These are phyloP conservation scores for Nigrospora oryzae DNA, from an alignment of 2,329 filamentous ascomycete species.

Conservation along the genomic window DNA sequence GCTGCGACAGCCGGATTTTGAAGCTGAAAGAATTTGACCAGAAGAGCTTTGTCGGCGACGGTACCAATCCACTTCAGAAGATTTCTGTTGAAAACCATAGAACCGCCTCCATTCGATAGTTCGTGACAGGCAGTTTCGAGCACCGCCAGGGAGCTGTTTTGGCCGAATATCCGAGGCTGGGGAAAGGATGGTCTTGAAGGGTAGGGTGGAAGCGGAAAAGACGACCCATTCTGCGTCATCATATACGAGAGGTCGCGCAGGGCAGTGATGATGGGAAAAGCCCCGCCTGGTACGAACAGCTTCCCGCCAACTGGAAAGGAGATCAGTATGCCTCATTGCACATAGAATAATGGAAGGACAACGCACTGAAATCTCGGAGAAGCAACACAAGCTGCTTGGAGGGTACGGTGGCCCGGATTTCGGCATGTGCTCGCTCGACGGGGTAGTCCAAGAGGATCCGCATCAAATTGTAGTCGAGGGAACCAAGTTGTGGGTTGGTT, in stretches of 20 bases:
- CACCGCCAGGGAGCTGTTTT: not conserved
- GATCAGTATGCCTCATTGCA: not conserved
- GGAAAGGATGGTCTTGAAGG: not conserved
- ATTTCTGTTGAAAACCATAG: not conserved
- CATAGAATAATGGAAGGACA: too few species aligned
- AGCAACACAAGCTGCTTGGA: not conserved
- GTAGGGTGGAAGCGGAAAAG: fast-evolving
- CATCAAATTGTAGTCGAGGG: not conserved
- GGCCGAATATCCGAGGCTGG: not conserved
- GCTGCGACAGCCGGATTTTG: not conserved
- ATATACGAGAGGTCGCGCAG: not conserved
- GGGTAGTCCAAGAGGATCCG: not conserved
- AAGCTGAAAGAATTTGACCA: not conserved
- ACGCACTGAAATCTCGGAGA: not conserved
- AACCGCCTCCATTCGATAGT: not conserved
- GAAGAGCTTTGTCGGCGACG: not conserved
- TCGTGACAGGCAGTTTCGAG: not conserved
- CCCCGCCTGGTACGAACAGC: not conserved
- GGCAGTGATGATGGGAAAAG: not conserved
- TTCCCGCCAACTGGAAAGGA: not conserved
- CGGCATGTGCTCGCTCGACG: not conserved
- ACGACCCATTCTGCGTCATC: not conserved
- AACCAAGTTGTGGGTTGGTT: too few species aligned
- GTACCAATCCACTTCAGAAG: not conserved
- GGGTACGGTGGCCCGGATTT: not conserved